Percentiles rank a stretch among this genome's conserved stretches.
Conservation (phyloP, 2,329 filamentous ascomycete genomes). For the Fusarium concolor region DNA sequence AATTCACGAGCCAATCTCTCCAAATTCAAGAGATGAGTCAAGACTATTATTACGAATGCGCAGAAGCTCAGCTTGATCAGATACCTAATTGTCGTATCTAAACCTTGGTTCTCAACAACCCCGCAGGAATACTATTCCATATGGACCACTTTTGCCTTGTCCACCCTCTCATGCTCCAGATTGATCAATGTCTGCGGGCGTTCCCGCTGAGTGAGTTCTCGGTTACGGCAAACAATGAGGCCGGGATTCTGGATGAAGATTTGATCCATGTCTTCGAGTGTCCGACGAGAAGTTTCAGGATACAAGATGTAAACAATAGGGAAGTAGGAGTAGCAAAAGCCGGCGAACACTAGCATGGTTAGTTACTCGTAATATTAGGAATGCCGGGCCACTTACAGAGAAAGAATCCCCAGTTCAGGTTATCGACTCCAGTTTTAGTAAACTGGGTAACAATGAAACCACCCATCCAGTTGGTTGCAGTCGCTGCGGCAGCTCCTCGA, state of each 20-base stretch:
- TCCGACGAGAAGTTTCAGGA: not conserved
- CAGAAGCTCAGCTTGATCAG: no score
- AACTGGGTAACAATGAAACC: conserved; percentile 1
- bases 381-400: not conserved
- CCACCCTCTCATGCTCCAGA: not conserved
- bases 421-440: not conserved
- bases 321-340: not conserved
- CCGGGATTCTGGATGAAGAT: not conserved
- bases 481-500: not conserved
- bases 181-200: not conserved
- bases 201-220: not conserved
- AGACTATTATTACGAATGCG: no score
- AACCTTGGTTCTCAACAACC: no score
- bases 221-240: not conserved
- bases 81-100: no score
- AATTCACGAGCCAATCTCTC: no score
- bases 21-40: no score
- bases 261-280: not conserved
- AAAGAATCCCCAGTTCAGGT: not conserved
- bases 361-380: not conserved
- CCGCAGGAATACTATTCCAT: not conserved
- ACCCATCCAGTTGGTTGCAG: not conserved
- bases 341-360: not conserved
- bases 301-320: not conserved
- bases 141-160: not conserved